These are phyloP conservation scores for Dactylellina haptotyla DNA, from an alignment of 2,329 filamentous ascomycete genomes.

Conservation along the genomic window DNA sequence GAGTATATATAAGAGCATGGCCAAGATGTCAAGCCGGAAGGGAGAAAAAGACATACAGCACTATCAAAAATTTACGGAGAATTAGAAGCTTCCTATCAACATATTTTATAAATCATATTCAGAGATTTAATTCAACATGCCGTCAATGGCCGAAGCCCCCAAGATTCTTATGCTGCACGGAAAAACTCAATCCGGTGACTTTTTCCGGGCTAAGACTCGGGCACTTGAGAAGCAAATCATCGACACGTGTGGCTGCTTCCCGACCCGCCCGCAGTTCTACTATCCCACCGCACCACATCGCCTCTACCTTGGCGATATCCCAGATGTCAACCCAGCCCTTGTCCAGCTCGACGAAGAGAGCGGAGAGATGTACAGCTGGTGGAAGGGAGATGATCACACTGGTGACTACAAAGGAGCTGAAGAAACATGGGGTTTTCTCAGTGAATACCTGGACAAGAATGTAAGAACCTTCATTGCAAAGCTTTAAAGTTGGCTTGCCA, in stretches of 20 bases:
- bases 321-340: slow-evolving; percentile 66
- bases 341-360: slow-evolving; percentile 63
- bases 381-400: slow-evolving; percentile 73
- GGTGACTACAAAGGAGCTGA: slow-evolving; percentile 73
- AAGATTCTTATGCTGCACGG: slow-evolving; percentile 83
- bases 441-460: slow-evolving; percentile 70
- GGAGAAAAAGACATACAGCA: too few relatives aligned
- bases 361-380: slow-evolving; percentile 80
- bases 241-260: slow-evolving; percentile 73
- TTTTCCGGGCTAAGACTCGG: slow-evolving; percentile 89
- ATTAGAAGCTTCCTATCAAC: too few relatives aligned
- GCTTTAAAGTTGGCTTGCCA: too few relatives aligned
- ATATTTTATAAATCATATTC: too few relatives aligned
- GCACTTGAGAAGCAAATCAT: slow-evolving; percentile 81
- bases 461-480: slow-evolving; percentile 66
- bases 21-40: too few relatives aligned
- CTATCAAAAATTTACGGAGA: too few relatives aligned
- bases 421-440: slow-evolving; percentile 73
- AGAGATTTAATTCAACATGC: too few relatives aligned
- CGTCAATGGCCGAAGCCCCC: background rate
- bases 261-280: slow-evolving; percentile 68
- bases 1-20: too few relatives aligned
- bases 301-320: slow-evolving; percentile 74
- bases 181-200: slow-evolving; percentile 82
- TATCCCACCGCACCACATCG: slow-evolving; percentile 76